These are phyloP conservation scores for Ulota crispa DNA, from an alignment of 225 moss, liverwort and hornwort species.

Conservation along the genomic window DNA sequence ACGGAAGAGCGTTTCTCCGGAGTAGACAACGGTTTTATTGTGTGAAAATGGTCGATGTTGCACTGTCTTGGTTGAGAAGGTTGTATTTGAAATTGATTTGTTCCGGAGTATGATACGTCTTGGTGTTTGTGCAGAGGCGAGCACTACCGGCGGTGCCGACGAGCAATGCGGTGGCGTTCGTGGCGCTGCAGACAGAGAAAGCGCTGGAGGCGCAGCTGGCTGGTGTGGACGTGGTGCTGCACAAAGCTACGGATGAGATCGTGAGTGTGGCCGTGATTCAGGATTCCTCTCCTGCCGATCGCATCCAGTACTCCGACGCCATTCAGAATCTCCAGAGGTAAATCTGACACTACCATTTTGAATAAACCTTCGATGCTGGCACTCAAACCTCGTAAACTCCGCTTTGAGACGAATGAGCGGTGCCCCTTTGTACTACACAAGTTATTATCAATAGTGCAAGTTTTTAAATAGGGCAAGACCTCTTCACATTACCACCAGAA, in stretches of 20 bases:
- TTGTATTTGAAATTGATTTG: background rate
- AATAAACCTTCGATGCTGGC: background rate
- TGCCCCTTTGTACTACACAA: too few species aligned
- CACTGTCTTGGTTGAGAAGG: background rate
- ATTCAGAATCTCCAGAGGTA: constrained; percentile 82
- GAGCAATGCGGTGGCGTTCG: constrained; percentile 55
- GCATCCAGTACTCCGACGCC: constrained; percentile 73
- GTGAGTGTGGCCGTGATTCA: constrained; percentile 45
- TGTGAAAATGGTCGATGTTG: background rate
- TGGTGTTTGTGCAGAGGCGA: constrained; percentile 58
- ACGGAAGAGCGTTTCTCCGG: background rate
- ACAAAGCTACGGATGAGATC: constrained; percentile 90
- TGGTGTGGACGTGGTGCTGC: constrained; percentile 68
- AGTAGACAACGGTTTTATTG: background rate
- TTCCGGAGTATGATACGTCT: background rate
- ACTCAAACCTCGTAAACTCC: background rate
- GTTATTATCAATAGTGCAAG: too few species aligned
- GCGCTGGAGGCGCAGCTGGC: constrained; percentile 60
- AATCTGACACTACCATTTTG: background rate
- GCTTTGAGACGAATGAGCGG: too few species aligned
- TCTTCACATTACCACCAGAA: too few species aligned
- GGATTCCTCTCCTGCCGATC: constrained; percentile 43
- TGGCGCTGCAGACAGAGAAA: constrained; percentile 63
- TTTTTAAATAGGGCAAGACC: too few species aligned
- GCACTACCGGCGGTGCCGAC: constrained; percentile 71